Evolutionary conservation across 2,329 filamentous ascomycete species (phyloP).

Genomic region (Elsinoe batatas): DNA sequence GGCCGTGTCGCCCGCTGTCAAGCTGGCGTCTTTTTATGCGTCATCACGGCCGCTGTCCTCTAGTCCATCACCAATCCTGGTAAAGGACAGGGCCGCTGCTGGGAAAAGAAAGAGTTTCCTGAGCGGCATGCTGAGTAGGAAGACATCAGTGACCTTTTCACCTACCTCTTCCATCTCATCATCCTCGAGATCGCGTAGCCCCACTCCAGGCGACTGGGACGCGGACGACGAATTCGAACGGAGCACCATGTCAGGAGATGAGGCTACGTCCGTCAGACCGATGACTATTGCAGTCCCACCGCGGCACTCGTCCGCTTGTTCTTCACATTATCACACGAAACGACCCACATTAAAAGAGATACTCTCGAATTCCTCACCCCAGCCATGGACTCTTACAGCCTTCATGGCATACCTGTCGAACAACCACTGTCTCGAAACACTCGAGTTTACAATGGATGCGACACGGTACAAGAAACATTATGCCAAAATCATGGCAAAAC

Average conservation of each 20-base stretch:
- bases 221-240: constrained; percentile 36
- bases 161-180: constrained; percentile 11
- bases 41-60: constrained; percentile 10
- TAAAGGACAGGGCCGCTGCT: constrained; percentile 6
- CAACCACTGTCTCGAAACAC: constrained; percentile 91
- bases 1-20: constrained; percentile 13
- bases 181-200: constrained; percentile 9
- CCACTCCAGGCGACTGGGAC: constrained; percentile 26
- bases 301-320: constrained; percentile 39
- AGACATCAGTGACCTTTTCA: constrained; percentile 13
- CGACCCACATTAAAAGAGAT: constrained; percentile 78
- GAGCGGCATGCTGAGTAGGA: constrained; percentile 13
- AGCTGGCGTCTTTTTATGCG: constrained; percentile 16
- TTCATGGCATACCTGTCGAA: constrained; percentile 96
- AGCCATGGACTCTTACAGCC: constrained; percentile 81
- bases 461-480: constrained; percentile 69
- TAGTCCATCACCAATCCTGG: not conserved
- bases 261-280: constrained; percentile 33
- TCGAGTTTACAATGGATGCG: constrained; percentile 94
- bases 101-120: constrained; percentile 13
- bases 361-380: constrained; percentile 70
- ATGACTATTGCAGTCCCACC: constrained; percentile 37
- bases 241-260: constrained; percentile 40
- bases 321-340: constrained; percentile 31
- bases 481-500: constrained; percentile 46